Evolutionary conservation across 1,284 basidiomycete genomes (phyloP), one percentile per base, ranked within the genome.

Genomic region (Moesziomyces globuligerus): DNA sequence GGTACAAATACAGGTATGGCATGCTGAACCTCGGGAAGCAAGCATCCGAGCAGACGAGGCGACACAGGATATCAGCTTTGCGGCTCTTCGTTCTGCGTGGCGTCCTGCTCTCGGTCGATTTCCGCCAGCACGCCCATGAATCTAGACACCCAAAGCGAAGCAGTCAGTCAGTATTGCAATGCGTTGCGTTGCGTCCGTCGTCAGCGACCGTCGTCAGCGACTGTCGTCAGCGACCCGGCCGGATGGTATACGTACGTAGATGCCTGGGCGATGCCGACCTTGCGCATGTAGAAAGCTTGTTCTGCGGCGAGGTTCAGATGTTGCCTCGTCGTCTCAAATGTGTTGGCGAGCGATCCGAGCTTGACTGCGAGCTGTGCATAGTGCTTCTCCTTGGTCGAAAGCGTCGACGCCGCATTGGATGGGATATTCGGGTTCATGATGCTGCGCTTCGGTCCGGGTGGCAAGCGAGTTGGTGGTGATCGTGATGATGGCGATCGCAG

Each of bases 271-370:
- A 69, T 60, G n/a, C 70, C 70, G 7, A 72, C 54, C 34, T 72
- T 69, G 43, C 70, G 58, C 52, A 72, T 65, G 42, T 68, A 72
- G 53, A 68, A 64, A 1, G 70, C 70, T 32, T 72, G 70, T 34
- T 72, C 70, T 8, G 70, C 65, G 34, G 61, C 60, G 28, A 69
- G 20, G 20, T 54, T 62, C 26, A 69, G 52, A 28, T 62, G 57
- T 40, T 62, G 58, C 48, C 62, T 67, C 38, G 65, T 69, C 11
- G 56, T 67, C 20, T 59, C 60, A 24, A 72, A 62, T 10, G 65
- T 48, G 38, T 48, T 55, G 46, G 62, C 58, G 11, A 72, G 59
- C 4, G 62, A 51, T 3, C 46, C 59, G 9, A 72, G 61, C 46
- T 69, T 61, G n/a, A 25, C 50, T 7, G 70, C 70, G 7, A 72